Evolutionary conservation across 2,329 filamentous ascomycete genomes (phyloP), one percentile per base, ranked within the genome.

Genomic region (Penicillium olsonii): DNA sequence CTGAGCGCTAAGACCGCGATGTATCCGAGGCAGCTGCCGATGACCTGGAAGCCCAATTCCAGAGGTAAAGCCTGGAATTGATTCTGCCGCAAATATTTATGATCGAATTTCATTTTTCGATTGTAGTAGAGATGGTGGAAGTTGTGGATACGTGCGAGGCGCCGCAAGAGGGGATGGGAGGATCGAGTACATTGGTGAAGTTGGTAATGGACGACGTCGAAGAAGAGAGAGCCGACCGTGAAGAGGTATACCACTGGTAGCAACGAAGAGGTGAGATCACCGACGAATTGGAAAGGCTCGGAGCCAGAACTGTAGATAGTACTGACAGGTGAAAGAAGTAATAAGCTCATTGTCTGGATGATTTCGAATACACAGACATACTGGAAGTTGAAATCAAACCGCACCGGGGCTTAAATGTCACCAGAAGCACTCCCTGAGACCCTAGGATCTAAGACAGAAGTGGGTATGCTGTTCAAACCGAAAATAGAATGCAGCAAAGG

Each of bases 51-150:
- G 9, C 29, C 22, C 26, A 54, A 19, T 17, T 60, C 57, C 26
- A 60, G 46, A 0, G 57, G 57, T 5, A 60, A 41, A 1, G 57
- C 56, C 9, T 59, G 54, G 22, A 44, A 49, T 4, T 35, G n/a
- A 24, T 60, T 60, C 14, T 54, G 50, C 10, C 37, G 39, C 5
- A 26, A 38, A 42, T 59, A 60, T 27, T 44, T 45, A 2, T 40
- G 4, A 19, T 60, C 54, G 35, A 60, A 59, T 3, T 48, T 42
- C 11, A 60, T 42, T 6, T 52, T 45, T 2, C 50, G 50, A 11
- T 52, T 59, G 39, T 55, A 60, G 35, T 59, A 60, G 2, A 60
- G 57, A 22, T 60, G 57, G 29, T 60, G 57, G 37, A 40, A 60
- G 35, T 50, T 52, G 33, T 60, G 57, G 7, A 50, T 48, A 7